Evolutionary conservation across 2,329 filamentous ascomycete species (phyloP).

Genomic region (Myriosclerotinia scirpicola): DNA sequence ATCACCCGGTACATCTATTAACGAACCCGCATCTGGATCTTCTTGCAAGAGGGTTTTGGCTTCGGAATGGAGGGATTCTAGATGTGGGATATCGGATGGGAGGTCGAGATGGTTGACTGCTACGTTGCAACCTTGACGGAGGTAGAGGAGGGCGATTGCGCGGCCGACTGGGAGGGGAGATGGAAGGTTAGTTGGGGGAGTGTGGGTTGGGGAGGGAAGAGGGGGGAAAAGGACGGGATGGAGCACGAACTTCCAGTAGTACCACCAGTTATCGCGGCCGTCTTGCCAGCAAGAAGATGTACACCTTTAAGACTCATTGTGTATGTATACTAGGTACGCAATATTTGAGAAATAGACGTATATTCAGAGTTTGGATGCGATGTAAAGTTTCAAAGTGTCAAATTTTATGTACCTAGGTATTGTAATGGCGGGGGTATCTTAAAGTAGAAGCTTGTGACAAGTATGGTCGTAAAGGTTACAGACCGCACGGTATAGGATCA

Average conservation of each 20-base stretch:
- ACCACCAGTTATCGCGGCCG: conserved; percentile 23
- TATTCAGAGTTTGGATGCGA: too few species aligned
- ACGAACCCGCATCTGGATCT: conserved; percentile 47
- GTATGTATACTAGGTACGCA: neutral
- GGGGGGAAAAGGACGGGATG: neutral
- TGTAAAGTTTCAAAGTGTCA: too few species aligned
- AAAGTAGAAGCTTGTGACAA: neutral
- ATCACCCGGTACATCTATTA: conserved; percentile 74
- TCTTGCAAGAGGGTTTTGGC: conserved; percentile 50
- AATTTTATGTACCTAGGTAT: too few species aligned
- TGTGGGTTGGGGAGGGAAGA: conserved; percentile 55
- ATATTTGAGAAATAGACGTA: neutral
- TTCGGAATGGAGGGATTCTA: conserved; percentile 54
- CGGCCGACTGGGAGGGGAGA: conserved; percentile 61
- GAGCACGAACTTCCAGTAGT: conserved; percentile 23
- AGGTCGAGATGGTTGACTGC: conserved; percentile 77
- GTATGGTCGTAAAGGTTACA: neutral
- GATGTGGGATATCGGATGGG: conserved; percentile 51
- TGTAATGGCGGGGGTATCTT: neutral
- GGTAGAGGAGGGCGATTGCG: conserved; percentile 78
- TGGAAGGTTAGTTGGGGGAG: neutral
- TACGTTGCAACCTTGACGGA: conserved; percentile 74
- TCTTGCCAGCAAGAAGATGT: conserved; percentile 21
- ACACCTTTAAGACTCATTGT: conserved; percentile 2
- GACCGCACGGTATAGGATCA: too few species aligned